phyloP scores from a whole-genome alignment of 345 rosid species.

The Trapa incisa region DNA sequence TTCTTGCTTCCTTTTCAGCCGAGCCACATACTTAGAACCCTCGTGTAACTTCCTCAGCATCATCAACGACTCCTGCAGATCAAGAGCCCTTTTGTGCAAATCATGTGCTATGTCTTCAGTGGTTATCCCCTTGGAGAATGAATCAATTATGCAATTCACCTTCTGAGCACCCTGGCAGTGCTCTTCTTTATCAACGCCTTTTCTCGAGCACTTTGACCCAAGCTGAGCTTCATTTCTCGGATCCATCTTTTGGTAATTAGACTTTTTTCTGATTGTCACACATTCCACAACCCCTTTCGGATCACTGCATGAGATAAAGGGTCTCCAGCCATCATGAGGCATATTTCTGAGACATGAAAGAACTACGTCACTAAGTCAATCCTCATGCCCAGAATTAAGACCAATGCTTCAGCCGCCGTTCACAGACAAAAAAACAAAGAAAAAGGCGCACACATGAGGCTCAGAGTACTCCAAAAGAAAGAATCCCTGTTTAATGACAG shows the following conservation, averaged over 20 bases:
- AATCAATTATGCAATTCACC: constrained; percentile 51
- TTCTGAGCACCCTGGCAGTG: constrained; percentile 49
- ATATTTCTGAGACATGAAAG: constrained; percentile 32
- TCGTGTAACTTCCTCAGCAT: constrained; percentile 73
- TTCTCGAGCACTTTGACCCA: constrained; percentile 14
- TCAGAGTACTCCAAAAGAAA: neutral
- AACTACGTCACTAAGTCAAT: neutral
- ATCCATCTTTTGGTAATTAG: constrained; percentile 29
- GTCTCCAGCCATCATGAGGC: constrained; percentile 52
- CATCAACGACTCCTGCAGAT: constrained; percentile 69
- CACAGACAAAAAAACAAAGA: neutral
- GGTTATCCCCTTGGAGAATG: constrained; percentile 42
- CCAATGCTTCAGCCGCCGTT: constrained; percentile 1
- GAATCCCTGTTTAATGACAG: neutral
- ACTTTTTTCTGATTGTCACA: constrained; percentile 45
- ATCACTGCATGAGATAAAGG: constrained; percentile 81
- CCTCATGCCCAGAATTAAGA: constrained; percentile 16
- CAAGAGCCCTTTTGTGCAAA: constrained; percentile 71
- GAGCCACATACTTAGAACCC: constrained; percentile 35
- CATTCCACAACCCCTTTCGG: constrained; percentile 76
- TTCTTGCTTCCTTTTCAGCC: constrained; percentile 37
- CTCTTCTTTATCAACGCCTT: constrained; percentile 18
- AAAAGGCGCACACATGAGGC: neutral
- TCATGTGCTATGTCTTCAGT: constrained; percentile 50
- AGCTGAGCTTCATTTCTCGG: constrained; percentile 17